Percentiles rank a stretch among this genome's conserved stretches.
Evolutionary conservation across 768 basidiomycete species (phyloP).

Genomic region (Naganishia vishniacii): DNA sequence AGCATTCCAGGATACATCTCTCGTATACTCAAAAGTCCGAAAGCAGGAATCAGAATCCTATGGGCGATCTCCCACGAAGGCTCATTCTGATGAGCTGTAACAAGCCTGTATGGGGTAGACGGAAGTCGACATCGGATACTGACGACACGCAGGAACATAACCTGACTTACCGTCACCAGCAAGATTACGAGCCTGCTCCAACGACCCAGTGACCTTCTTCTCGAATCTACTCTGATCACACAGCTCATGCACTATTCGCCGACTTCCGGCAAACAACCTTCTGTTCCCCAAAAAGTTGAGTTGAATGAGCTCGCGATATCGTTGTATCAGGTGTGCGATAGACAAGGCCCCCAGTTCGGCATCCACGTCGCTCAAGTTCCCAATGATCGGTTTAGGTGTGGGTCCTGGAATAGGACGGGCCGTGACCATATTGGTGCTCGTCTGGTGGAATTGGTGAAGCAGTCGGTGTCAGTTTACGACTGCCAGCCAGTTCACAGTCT

Average conservation of each 20-base stretch:
- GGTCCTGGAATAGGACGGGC: conserved; percentile 51
- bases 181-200: conserved; percentile 49
- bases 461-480: too few species aligned
- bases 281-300: not conserved
- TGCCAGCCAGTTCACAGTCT: too few species aligned
- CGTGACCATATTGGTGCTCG: conserved; percentile 30
- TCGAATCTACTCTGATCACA: conserved; percentile 53
- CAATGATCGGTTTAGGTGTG: conserved; percentile 51
- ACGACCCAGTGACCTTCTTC: conserved; percentile 49
- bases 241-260: conserved; percentile 51
- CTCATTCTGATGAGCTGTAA: conserved; percentile 51
- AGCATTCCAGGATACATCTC: conserved; percentile 56
- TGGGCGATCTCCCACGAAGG: conserved; percentile 52
- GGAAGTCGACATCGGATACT: too few species aligned
- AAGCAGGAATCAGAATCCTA: conserved; percentile 51
- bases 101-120: conserved; percentile 19
- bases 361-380: conserved; percentile 46
- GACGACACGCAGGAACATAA: too few species aligned
- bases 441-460: too few species aligned
- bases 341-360: conserved; percentile 26
- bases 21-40: conserved; percentile 52
- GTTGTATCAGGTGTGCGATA: conserved; percentile 24
- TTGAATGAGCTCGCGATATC: conserved; percentile 38
- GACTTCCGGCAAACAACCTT: conserved; percentile 43
- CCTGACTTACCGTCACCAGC: conserved; percentile 53